Base-by-base conservation (phyloP, 345 rosid genomes). In the Salix arbutifolia region DNA sequence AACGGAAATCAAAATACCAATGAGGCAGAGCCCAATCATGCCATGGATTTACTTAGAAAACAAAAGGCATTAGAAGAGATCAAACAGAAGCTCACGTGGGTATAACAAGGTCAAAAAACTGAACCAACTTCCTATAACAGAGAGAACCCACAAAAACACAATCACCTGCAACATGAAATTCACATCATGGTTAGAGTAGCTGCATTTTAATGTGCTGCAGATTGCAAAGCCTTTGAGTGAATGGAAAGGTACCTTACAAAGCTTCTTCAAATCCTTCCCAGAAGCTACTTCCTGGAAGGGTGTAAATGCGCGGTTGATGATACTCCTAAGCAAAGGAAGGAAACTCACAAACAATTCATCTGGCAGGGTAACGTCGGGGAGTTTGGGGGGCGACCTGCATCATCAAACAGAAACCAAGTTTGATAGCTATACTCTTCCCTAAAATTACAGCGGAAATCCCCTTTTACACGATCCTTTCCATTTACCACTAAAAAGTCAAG, bases 101-200 rank as follows among this genome's bases (percentile, higher is more conserved):
- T 84, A 86, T 52, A 80, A 61, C 62, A 86, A 83, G 65, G 84
- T 84, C 74, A 86, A 52, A 70, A 86, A 80, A 69, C 70, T 78
- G 75, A 82, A 86, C 89, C 87, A 86, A 62, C 73, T 74, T 33
- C 85, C 84, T 52, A 86, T 30, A 68, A 86, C 74, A 37, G 89
- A 86, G 74, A 84, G 17, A 64, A 77, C 19, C 87, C 85, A 86
- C 79, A 81, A 61, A 37, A 70, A 56, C 69, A 46, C 33, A 71
- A 80, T 72, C 64, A 80, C 82, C 88, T 86, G 85, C 80, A 80
- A 74, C 44, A 12, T 30, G 65, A 56, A 67, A 18, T 37, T 28
- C 73, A 56, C 14, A 56, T 40, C 9, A 72, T 5, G 13, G 37
- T 7, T 12, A 40, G 13, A 44, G 21, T 40, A n/a, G 58, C 5